Evolutionary conservation across 2,329 filamentous ascomycete species (phyloP), one percentile per base, ranked within the genome.

Genomic region (Didymella lethalis): DNA sequence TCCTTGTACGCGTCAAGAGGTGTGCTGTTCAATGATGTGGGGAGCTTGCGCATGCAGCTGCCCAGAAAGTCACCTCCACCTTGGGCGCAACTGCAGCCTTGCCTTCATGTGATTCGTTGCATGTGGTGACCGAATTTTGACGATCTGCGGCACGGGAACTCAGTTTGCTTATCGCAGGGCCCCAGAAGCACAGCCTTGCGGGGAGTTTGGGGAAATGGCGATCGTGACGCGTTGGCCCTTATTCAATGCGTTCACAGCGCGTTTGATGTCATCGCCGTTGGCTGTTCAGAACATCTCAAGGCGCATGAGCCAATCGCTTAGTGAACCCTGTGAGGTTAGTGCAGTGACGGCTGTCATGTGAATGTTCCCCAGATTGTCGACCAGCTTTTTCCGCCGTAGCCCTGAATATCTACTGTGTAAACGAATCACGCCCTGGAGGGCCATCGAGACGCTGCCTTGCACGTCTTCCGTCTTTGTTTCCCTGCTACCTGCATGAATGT

Each of bases 41-140:
- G 57, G 58, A 28, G 62, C 65, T 54, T 59, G 63, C 58, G 48
- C 57, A 46, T 59, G 51, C 51, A 20, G 50, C 56, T 59, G 62
- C 58, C 62, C 63, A 65, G 58, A 47, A 34, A 54, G 51, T 52
- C 48, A 40, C 55, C 54, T 58, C 49, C 60, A 57, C 59, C 54
- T 62, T 61, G 48, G 61, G 61, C 56, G 54, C 62, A 50, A 60
- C 63, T 66, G 62, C 66, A 65, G 62, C 58, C 43, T 49, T 55
- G 44, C 54, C 41, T 45, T 58, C 50, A 52, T 62, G 59, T 68
- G 61, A 70, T 70, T 69, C 64, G 67, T 66, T 61, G 63, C 64
- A 59, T 40, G 7, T 41, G 16, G 47, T 45, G 47, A 36, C 55
- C 62, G 55, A 65, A 54, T 59, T 26, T 29, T n/a, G 54, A 46